These are phyloP conservation scores for Podila epicladia DNA, from an alignment of 192 early-diverging fungal genomes.

Conservation along the genomic window DNA sequence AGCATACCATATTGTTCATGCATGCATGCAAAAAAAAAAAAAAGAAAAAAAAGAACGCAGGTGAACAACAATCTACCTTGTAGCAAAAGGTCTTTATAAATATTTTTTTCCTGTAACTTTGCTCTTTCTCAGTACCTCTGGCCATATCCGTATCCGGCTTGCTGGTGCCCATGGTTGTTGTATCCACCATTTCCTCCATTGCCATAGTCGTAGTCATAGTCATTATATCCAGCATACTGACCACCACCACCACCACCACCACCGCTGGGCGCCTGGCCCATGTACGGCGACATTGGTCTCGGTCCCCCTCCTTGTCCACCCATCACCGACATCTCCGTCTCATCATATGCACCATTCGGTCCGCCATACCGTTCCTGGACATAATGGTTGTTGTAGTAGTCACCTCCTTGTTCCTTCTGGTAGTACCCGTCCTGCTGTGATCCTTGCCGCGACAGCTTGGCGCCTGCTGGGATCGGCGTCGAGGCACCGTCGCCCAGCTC, in stretches of 20 bases:
- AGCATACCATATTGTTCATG: no score
- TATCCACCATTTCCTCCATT: not conserved
- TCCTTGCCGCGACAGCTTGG: constrained; percentile 35
- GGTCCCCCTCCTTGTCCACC: constrained; percentile 13
- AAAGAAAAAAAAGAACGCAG: no score
- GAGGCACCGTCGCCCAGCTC: constrained; percentile 31
- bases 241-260: not conserved
- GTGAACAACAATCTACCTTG: no score
- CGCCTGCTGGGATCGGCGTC: constrained; percentile 1
- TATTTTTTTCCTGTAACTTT: no score
- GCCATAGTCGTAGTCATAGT: constrained; percentile 6
- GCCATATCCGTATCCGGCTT: constrained; percentile 9
- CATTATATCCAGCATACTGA: constrained; percentile 45
- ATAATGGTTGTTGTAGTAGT: constrained; percentile 28
- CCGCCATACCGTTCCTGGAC: constrained; percentile 45
- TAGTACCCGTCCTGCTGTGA: constrained; percentile 41
- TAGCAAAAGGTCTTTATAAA: no score
- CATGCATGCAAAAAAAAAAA: no score
- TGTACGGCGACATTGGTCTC: constrained; percentile 12
- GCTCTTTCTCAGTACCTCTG: not conserved
- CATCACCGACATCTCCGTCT: constrained; percentile 46
- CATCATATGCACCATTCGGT: constrained; percentile 32
- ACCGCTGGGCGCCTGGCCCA: constrained; percentile 13
- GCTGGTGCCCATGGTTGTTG: not conserved
- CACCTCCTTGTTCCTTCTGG: not conserved